Evolutionary conservation across 2,329 filamentous ascomycete species (phyloP).

Genomic region (Alternaria novae-zelandiae): DNA sequence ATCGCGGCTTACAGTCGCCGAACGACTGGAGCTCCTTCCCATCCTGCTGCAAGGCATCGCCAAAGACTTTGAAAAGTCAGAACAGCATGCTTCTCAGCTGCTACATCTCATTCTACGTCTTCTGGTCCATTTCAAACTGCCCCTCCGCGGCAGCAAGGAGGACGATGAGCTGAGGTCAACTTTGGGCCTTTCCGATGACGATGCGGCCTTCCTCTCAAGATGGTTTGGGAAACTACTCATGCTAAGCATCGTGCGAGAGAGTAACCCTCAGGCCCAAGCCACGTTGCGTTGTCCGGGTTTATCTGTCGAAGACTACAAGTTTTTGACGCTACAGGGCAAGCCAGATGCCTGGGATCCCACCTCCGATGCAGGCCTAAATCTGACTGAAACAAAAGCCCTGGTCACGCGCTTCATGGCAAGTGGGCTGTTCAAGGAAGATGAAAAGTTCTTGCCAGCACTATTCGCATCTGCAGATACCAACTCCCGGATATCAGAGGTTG

Average conservation of each 20-base stretch:
- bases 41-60: constrained; percentile 71
- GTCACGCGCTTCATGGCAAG: constrained; percentile 77
- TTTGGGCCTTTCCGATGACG: constrained; percentile 72
- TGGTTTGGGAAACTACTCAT: constrained; percentile 82
- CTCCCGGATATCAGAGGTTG: constrained; percentile 79
- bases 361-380: constrained; percentile 65
- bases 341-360: constrained; percentile 71
- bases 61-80: constrained; percentile 61
- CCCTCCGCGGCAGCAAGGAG: constrained; percentile 78
- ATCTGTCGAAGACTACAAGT: constrained; percentile 69
- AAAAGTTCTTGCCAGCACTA: constrained; percentile 83
- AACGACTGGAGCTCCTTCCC: constrained; percentile 76
- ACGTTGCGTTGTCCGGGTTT: constrained; percentile 65
- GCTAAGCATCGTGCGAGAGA: constrained; percentile 55
- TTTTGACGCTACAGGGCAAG: constrained; percentile 70
- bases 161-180: constrained; percentile 71
- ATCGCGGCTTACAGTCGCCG: constrained; percentile 63
- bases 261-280: constrained; percentile 45
- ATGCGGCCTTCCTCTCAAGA: constrained; percentile 74
- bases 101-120: constrained; percentile 85
- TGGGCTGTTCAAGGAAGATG: constrained; percentile 81
- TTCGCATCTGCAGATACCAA: constrained; percentile 85
- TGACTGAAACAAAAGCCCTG: constrained; percentile 73
- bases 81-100: constrained; percentile 66
- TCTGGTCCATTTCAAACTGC: constrained; percentile 73